Base-by-base conservation (phyloP, 305 asterid genomes). In the Petunia hybrid region DNA sequence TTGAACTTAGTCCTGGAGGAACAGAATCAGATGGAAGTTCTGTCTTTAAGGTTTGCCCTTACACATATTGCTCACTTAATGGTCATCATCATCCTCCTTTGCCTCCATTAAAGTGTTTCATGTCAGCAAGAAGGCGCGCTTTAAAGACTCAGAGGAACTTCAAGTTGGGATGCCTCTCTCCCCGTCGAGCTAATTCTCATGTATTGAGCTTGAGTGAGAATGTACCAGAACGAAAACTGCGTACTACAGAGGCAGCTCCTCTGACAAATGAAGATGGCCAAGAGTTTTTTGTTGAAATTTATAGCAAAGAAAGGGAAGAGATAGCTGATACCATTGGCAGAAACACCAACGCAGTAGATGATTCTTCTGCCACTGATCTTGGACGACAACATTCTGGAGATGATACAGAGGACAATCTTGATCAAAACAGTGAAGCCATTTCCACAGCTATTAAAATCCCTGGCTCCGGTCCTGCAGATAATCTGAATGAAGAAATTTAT, bases 41-140 rank as follows among this genome's bases (percentile, higher is more conserved):
- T 46, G 85, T 84, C 5, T 53, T 91, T 81, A 91, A 89, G 82
- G 98, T 95, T 39, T 95, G 99, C 76, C 91, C 98, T 0, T 94
- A 92, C 42, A 88, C 90, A 16, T 94, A 95, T 70, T 95, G 99
- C 13, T 94, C 99, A 13, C 94, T 94, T 12, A 95, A 94, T 64
- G 98, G 98, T 6, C 98, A 94, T 86, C 92, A 77, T 57, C 97
- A 89, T 43, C 85, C 86, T 81, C 87, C 97, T 35, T 63, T 88
- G 84, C 97, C 98, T 1, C 97, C 98, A 0, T 83, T 95, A 60
- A 92, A 91, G 92, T 57, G 85, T 66, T 95, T 95, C 88, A 12
- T 95, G 83, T 87, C 92, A 5, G 88, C 91, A 0, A 84, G 88
- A 83, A 85, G 99, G 87, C 93, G 87, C 31, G 9, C 80, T 77